Percentiles rank a stretch among this genome's conserved stretches.
Conservation (phyloP, 306 rosid genomes). For the Alnus glutinosa region DNA sequence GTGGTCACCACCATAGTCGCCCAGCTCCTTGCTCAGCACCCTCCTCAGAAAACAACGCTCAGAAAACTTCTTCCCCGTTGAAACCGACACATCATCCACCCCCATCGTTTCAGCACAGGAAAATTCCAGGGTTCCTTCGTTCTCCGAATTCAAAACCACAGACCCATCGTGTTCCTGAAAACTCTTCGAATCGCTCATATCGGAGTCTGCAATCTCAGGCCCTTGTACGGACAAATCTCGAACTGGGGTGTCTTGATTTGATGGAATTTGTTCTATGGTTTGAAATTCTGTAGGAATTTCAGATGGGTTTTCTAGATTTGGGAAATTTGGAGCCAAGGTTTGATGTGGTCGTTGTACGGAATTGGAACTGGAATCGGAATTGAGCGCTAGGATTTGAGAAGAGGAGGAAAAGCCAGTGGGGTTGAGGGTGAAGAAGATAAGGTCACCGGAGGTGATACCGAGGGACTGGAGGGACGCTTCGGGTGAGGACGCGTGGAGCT, state of each 20-base stretch:
- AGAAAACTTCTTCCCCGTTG: slow-evolving; percentile 26
- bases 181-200: not conserved
- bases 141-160: slow-evolving; percentile 8
- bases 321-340: slow-evolving; percentile 32
- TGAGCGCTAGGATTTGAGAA: slow-evolving; percentile 8
- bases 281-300: not conserved
- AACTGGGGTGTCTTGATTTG: not conserved
- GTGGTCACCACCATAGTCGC: slow-evolving; percentile 39
- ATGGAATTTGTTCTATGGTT: not conserved
- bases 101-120: slow-evolving; percentile 22
- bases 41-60: slow-evolving; percentile 52
- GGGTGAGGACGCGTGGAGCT: slow-evolving; percentile 50
- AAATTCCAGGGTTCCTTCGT: not conserved
- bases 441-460: slow-evolving; percentile 72
- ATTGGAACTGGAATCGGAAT: not conserved
- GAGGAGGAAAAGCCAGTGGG: slow-evolving; percentile 26
- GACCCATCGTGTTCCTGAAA: slow-evolving; percentile 10
- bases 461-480: slow-evolving; percentile 47
- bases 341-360: slow-evolving; percentile 1
- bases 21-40: slow-evolving; percentile 23
- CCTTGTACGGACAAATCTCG: not conserved
- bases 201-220: slow-evolving; percentile 3
- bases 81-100: slow-evolving; percentile 40
- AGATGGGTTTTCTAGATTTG: not conserved
- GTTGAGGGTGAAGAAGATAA: slow-evolving; percentile 62